phyloP scores from a whole-genome alignment of 2,329 filamentous ascomycete species.

The Venturia oleaginea region DNA sequence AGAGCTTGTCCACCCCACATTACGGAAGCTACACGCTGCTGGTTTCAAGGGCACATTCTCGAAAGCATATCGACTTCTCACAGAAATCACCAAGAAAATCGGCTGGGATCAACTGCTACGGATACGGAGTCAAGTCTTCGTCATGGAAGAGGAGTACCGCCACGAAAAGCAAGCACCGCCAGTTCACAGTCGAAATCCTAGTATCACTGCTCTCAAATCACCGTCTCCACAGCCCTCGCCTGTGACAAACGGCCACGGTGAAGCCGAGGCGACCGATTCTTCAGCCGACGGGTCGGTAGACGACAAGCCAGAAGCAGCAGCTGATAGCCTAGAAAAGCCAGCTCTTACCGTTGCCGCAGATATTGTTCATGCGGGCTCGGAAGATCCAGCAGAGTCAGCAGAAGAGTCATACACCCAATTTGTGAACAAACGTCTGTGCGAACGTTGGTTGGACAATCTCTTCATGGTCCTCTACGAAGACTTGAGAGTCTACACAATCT shows the following conservation, averaged over 20 bases:
- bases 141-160: conserved; percentile 98
- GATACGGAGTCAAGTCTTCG: conserved; percentile 93
- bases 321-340: conserved; percentile 58
- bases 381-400: conserved; percentile 32
- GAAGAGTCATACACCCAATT: conserved; percentile 61
- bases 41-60: conserved; percentile 92
- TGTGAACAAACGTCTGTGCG: conserved; percentile 93
- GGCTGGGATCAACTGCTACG: conserved; percentile 95
- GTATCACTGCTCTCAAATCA: conserved; percentile 67
- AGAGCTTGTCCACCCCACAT: conserved; percentile 78
- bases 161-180: conserved; percentile 56
- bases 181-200: conserved; percentile 57
- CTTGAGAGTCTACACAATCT: conserved; percentile 95
- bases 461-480: conserved; percentile 99
- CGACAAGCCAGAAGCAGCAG: conserved; percentile 15
- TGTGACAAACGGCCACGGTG: conserved; percentile 21
- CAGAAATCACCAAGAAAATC: conserved; percentile 92
- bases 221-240: conserved; percentile 7
- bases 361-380: conserved; percentile 61
- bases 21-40: conserved; percentile 77
- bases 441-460: conserved; percentile 94
- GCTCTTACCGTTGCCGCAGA: conserved; percentile 68
- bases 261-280: conserved; percentile 31
- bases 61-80: conserved; percentile 87
- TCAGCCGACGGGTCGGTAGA: conserved; percentile 26